Percentiles rank a stretch among this genome's conserved stretches.
Conservation (phyloP, 2,329 filamentous ascomycete genomes). For the Diplodia corticola region DNA sequence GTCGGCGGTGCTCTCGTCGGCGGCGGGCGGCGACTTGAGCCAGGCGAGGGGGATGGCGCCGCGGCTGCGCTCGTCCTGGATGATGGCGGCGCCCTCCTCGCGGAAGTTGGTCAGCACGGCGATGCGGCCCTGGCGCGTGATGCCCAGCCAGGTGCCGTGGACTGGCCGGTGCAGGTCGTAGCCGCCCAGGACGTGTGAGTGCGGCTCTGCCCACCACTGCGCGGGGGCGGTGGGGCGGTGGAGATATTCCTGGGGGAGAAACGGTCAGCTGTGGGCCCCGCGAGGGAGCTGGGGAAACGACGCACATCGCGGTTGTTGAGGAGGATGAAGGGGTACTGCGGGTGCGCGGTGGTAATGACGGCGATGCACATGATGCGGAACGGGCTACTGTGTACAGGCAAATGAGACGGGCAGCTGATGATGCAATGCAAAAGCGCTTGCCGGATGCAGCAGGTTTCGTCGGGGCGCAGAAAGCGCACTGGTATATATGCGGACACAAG, state of each 20-base stretch:
- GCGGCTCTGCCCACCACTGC: conserved; percentile 57
- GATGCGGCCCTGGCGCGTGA: conserved; percentile 61
- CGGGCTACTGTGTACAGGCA: neutral
- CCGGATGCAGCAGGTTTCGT: conserved; percentile 3
- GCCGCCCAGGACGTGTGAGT: conserved; percentile 59
- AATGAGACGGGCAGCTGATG: conserved; percentile 3
- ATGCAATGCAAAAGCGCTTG: conserved; percentile 14
- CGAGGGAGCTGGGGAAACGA: neutral
- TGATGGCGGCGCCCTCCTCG: conserved; percentile 49
- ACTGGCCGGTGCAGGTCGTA: conserved; percentile 61
- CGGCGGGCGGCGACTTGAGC: conserved; percentile 48
- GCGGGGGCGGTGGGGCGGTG: conserved; percentile 60
- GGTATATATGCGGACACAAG: neutral
- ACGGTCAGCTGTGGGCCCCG: neutral
- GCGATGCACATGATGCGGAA: conserved; percentile 50
- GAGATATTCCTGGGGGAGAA: conserved; percentile 56
- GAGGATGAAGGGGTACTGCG: conserved; percentile 52
- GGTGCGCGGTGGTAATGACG: conserved; percentile 50
- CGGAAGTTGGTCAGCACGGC: conserved; percentile 66
- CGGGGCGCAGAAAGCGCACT: neutral
- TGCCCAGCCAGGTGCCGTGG: conserved; percentile 65
- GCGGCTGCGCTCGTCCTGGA: conserved; percentile 52
- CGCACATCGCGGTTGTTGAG: conserved; percentile 52
- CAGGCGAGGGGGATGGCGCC: conserved; percentile 63
- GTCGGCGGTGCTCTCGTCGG: conserved; percentile 46